phyloP scores from a whole-genome alignment of 106 monocot species.

The Iris macrosiphon region DNA sequence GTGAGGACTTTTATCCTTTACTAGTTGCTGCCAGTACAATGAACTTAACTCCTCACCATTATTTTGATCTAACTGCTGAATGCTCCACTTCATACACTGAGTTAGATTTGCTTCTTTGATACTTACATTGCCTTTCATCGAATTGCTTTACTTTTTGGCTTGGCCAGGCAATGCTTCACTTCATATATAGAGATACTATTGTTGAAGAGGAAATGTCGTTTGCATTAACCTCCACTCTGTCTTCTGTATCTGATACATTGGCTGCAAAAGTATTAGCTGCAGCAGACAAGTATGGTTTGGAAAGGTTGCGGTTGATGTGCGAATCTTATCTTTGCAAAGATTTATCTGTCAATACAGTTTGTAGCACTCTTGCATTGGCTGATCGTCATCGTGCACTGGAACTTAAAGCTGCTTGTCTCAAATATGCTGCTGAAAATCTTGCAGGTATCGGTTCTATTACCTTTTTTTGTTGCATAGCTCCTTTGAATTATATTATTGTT shows the following conservation, averaged over 20 bases:
- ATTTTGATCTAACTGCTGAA: too few species aligned
- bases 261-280: slow-evolving; percentile 79
- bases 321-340: slow-evolving; percentile 91
- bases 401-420: slow-evolving; percentile 53
- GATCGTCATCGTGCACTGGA: slow-evolving; percentile 45
- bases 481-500: too few species aligned
- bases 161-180: slow-evolving; percentile 84
- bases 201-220: slow-evolving; percentile 53
- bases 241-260: slow-evolving; percentile 57
- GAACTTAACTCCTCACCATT: too few species aligned
- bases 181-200: slow-evolving; percentile 73
- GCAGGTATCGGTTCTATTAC: slow-evolving; percentile 45
- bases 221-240: slow-evolving; percentile 35
- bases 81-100: too few species aligned
- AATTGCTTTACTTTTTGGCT: not conserved
- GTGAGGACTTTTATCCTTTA: too few species aligned
- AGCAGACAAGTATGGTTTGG: slow-evolving; percentile 85
- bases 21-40: too few species aligned
- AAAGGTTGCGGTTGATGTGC: slow-evolving; percentile 68
- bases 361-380: slow-evolving; percentile 68
- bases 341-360: slow-evolving; percentile 76
- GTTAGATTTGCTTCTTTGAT: too few species aligned
- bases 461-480: too few species aligned
- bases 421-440: slow-evolving; percentile 62
- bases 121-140: too few species aligned